Conservation (phyloP, 129 eudicot genomes). For the Chrysanthemum lavandulifolium region DNA sequence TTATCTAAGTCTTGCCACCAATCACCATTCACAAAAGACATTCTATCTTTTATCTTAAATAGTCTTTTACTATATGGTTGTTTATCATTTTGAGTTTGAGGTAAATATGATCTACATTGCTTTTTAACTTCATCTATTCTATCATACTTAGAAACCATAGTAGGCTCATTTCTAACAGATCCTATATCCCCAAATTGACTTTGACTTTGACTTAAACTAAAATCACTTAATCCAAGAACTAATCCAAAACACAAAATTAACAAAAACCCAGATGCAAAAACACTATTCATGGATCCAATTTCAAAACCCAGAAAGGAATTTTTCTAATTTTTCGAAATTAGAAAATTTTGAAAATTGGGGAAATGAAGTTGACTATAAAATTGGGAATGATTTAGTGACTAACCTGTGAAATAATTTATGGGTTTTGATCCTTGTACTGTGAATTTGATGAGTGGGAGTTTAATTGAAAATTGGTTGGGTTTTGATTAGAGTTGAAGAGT, state of each 20-base stretch:
- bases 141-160: constrained; percentile 51
- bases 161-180: constrained; percentile 25
- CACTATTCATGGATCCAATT: constrained; percentile 34
- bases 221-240: constrained; percentile 27
- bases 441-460: neutral
- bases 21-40: constrained; percentile 81
- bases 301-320: neutral
- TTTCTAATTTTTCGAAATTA: neutral
- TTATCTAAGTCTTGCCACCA: constrained; percentile 72
- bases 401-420: constrained; percentile 19
- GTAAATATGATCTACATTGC: constrained; percentile 50
- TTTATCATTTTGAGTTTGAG: constrained; percentile 45
- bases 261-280: constrained; percentile 35
- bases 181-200: constrained; percentile 23
- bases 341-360: constrained; percentile 4
- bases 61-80: constrained; percentile 48
- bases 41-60: constrained; percentile 45
- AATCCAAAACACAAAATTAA: constrained; percentile 30
- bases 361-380: constrained; percentile 4
- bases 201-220: neutral
- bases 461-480: too few relatives aligned
- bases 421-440: constrained; percentile 9
- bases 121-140: constrained; percentile 63
- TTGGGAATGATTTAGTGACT: constrained; percentile 15
- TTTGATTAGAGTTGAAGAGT: neutral